Evolutionary conservation across 495 filamentous ascomycete genomes (phyloP).

Genomic region (Cenococcum geophilum): DNA sequence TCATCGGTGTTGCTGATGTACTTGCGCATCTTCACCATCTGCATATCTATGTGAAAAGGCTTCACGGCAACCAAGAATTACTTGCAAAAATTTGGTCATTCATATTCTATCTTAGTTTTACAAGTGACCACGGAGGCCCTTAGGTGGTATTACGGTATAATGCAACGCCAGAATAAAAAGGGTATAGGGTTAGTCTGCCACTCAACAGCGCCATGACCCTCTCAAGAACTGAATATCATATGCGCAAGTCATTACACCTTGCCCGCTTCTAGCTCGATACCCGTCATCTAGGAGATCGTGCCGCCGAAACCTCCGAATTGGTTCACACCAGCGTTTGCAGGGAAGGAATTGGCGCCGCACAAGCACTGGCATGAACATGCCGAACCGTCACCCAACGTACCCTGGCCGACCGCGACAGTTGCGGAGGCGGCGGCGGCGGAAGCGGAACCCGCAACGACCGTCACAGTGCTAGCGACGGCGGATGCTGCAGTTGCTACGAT

Average conservation of each 20-base stretch:
- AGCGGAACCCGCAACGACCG: slow-evolving; percentile 13
- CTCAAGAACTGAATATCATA: slow-evolving; percentile 5
- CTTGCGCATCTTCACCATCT: neutral
- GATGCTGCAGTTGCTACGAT: slow-evolving; percentile 17
- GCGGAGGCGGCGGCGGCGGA: slow-evolving; percentile 14
- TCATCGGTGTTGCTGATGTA: too few species aligned
- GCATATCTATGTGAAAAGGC: neutral
- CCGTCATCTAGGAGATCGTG: slow-evolving; percentile 9
- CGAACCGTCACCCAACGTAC: slow-evolving; percentile 18
- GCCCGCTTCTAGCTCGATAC: slow-evolving; percentile 6
- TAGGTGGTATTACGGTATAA: slow-evolving; percentile 5
- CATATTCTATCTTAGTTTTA: slow-evolving; percentile 8
- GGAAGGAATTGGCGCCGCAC: slow-evolving; percentile 33
- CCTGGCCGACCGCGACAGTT: slow-evolving; percentile 25
- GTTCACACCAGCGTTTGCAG: slow-evolving; percentile 19
- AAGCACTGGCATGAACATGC: slow-evolving; percentile 32
- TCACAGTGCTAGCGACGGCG: slow-evolving; percentile 23
- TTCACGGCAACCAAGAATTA: neutral
- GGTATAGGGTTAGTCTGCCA: slow-evolving; percentile 2
- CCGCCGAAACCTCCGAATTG: slow-evolving; percentile 32
- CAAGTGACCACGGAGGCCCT: neutral
- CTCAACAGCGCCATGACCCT: slow-evolving; percentile 9
- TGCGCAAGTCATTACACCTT: slow-evolving; percentile 28
- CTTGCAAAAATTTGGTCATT: neutral
- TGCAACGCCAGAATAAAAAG: slow-evolving; percentile 5